Evolutionary conservation across 257 asterid species (phyloP).

Genomic region (Leptodermis oblonga): DNA sequence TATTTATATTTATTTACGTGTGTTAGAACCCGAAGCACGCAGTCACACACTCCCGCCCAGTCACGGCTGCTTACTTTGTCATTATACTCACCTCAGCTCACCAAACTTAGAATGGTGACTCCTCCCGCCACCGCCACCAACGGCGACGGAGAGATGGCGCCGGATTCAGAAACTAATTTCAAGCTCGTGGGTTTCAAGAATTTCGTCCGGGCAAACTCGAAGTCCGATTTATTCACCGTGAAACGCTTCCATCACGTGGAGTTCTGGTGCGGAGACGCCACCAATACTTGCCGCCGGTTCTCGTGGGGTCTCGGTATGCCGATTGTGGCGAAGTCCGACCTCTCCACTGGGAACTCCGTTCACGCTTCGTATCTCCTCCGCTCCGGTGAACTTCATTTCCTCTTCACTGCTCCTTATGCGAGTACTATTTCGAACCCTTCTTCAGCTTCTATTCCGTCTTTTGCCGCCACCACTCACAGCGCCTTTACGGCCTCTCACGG

Average conservation of each 20-base stretch:
- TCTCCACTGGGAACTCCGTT: conserved; percentile 81
- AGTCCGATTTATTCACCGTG: conserved; percentile 54
- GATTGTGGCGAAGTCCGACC: conserved; percentile 65
- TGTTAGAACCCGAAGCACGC: neutral
- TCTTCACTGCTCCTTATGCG: conserved; percentile 88
- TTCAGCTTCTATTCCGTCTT: conserved; percentile 62
- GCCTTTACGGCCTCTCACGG: conserved; percentile 64
- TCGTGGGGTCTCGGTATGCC: conserved; percentile 54
- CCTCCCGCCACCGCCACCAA: conserved; percentile 15
- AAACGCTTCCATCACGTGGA: conserved; percentile 79
- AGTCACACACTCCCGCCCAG: conserved; percentile 8
- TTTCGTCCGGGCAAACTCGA: conserved; percentile 51
- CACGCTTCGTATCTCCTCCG: conserved; percentile 89
- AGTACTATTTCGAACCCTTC: conserved; percentile 38
- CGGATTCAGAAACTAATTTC: conserved; percentile 13
- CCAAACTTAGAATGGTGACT: conserved; percentile 12
- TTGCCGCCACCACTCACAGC: conserved; percentile 40
- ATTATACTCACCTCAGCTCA: neutral
- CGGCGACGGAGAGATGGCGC: conserved; percentile 1
- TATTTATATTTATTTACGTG: neutral
- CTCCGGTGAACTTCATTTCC: conserved; percentile 57
- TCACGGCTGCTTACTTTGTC: neutral
- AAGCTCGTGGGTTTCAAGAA: conserved; percentile 27
- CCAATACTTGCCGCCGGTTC: conserved; percentile 66
- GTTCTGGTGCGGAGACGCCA: conserved; percentile 88